phyloP scores from a whole-genome alignment of 2,329 filamentous ascomycete species.

The Exserohilum rostratum region DNA sequence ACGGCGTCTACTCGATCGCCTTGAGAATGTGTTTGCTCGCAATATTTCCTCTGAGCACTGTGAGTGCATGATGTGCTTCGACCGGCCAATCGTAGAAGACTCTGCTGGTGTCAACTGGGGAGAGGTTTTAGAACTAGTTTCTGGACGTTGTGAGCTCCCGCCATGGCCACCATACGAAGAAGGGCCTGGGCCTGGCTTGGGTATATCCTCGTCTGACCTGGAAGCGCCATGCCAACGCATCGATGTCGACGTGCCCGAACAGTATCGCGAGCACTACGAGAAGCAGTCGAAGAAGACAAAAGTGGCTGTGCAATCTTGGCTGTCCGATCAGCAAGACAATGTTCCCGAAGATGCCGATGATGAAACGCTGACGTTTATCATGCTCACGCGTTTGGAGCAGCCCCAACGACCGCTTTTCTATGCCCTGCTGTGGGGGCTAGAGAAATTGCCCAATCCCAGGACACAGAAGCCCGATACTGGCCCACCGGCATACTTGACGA shows the following conservation, averaged over 20 bases:
- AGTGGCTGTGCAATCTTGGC: slow-evolving; percentile 88
- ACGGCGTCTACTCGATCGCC: slow-evolving; percentile 81
- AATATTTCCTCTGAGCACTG: slow-evolving; percentile 90
- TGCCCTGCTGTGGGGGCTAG: slow-evolving; percentile 70
- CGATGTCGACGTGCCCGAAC: slow-evolving; percentile 91
- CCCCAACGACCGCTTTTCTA: slow-evolving; percentile 82
- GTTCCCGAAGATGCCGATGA: slow-evolving; percentile 91
- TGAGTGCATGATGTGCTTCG: slow-evolving; percentile 80
- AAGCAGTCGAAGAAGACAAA: slow-evolving; percentile 92
- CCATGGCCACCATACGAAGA: slow-evolving; percentile 83
- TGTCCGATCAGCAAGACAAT: slow-evolving; percentile 77
- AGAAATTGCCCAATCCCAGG: slow-evolving; percentile 59
- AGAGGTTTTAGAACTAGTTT: slow-evolving; percentile 91
- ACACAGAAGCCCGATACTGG: slow-evolving; percentile 69
- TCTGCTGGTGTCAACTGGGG: slow-evolving; percentile 84
- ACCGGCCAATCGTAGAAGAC: slow-evolving; percentile 51
- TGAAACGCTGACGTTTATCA: slow-evolving; percentile 90
- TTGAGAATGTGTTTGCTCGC: slow-evolving; percentile 92
- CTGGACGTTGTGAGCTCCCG: slow-evolving; percentile 83
- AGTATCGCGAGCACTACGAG: slow-evolving; percentile 90
- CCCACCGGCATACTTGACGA: slow-evolving; percentile 75
- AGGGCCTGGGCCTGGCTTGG: slow-evolving; percentile 60
- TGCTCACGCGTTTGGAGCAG: slow-evolving; percentile 81
- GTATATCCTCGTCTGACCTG: slow-evolving; percentile 56
- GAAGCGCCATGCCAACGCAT: slow-evolving; percentile 74